Base-by-base conservation (phyloP, 1,284 basidiomycete genomes). In the Lentinus polychrous region DNA sequence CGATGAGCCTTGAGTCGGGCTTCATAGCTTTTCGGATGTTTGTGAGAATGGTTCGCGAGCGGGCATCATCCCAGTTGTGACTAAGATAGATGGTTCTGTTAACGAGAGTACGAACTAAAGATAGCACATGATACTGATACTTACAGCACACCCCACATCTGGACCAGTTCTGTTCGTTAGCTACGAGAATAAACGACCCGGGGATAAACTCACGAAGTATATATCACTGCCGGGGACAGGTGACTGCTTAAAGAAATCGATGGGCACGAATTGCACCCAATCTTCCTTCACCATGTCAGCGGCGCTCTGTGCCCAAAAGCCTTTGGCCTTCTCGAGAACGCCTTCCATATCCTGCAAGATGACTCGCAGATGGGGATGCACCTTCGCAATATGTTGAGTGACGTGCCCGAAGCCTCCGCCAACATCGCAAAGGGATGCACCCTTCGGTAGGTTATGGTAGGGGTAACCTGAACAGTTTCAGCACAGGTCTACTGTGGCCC, bases 321-420 rank as follows among this genome's bases (percentile, higher is more conserved):
- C 71, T 48, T 34, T 43, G 32, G 70, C 71, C 41, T 67, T 64
- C 11, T 46, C 51, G 4, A 76, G 54, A 2, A 68, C 60, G 14
- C 64, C 62, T 0, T 67, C 67, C 11, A 69, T 54, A 51, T 80
- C 78, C 56, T 79, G 77, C 3, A 77, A 47, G 3, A 67, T 59
- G 14, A 75, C 54, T 22, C 65, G 65, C n/a, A 80, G 52, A 12
- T 70, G 62, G 0, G 74, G 69, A 42, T 69, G 64, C 6, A 56
- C 56, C 51, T 66, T 70, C 0, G 66, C 57, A 3, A 81, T 63
- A 15, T 66, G 63, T 12, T 77, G 59, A 2, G 70, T 62, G 15
- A 74, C 59, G 14, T 65, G 56, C 0, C 78, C 77, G 18, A 69
- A 58, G 1, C 76, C 71, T 0, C 73, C 67, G 2, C 74, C 76